A percentile compares a stretch with the other conserved stretches of the same genome.
Conservation (phyloP, 2,329 filamentous ascomycete genomes). For the Teratosphaeriaceae sp. region DNA sequence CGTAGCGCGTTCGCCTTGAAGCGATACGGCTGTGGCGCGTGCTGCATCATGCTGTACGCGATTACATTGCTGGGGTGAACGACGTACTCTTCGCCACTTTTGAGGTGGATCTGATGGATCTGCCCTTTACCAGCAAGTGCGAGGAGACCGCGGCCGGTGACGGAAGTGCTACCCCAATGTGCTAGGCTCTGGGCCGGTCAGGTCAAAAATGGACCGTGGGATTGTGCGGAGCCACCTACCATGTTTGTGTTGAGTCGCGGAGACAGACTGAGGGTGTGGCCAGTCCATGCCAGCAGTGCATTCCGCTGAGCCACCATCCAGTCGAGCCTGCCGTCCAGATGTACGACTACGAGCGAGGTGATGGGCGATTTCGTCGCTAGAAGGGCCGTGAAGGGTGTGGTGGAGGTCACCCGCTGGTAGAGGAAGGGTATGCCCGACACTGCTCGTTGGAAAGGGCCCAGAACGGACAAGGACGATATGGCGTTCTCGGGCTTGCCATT, state of each 20-base stretch:
- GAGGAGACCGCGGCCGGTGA: slow-evolving; percentile 81
- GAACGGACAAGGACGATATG: slow-evolving; percentile 79
- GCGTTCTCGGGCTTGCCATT: slow-evolving; percentile 88
- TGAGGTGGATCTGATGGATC: slow-evolving; percentile 76
- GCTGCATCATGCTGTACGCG: slow-evolving; percentile 73
- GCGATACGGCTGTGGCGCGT: slow-evolving; percentile 74
- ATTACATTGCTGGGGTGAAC: slow-evolving; percentile 86
- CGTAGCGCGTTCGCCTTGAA: slow-evolving; percentile 70
- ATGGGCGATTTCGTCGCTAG: slow-evolving; percentile 81
- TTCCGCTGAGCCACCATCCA: slow-evolving; percentile 89
- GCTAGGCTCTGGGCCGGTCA: slow-evolving; percentile 55
- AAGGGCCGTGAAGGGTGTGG: slow-evolving; percentile 78
- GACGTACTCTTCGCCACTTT: slow-evolving; percentile 80
- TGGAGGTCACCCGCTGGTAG: slow-evolving; percentile 83
- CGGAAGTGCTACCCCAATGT: slow-evolving; percentile 84
- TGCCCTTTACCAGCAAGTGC: slow-evolving; percentile 82
- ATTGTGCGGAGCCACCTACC: slow-evolving; percentile 33
- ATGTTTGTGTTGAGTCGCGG: slow-evolving; percentile 70
- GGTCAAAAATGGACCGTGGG: slow-evolving; percentile 11
- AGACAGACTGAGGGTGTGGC: slow-evolving; percentile 70
- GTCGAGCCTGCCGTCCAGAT: slow-evolving; percentile 88
- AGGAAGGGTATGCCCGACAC: slow-evolving; percentile 85
- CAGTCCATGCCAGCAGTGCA: slow-evolving; percentile 93
- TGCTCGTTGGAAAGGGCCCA: slow-evolving; percentile 76
- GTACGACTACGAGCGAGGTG: slow-evolving; percentile 79